These are phyloP conservation scores for Cercospora zeae-maydis DNA, from an alignment of 2,329 filamentous ascomycete species.

Conservation along the genomic window DNA sequence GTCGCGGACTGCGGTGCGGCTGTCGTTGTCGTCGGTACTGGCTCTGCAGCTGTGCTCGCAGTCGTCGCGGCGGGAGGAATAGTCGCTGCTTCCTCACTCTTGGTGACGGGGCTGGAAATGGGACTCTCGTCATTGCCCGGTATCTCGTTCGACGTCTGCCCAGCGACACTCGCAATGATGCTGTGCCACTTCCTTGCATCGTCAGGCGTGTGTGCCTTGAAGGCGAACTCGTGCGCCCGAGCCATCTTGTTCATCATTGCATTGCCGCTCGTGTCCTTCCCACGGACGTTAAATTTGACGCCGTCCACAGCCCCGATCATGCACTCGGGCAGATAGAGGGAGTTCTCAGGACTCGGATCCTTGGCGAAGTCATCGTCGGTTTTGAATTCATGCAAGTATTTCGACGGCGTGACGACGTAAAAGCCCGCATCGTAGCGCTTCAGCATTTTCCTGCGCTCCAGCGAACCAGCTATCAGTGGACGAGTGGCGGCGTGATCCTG, in stretches of 20 bases:
- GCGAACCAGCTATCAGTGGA: slow-evolving; percentile 77
- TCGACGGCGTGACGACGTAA: slow-evolving; percentile 85
- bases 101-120: slow-evolving; percentile 31
- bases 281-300: slow-evolving; percentile 89
- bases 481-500: slow-evolving; percentile 76
- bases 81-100: slow-evolving; percentile 9
- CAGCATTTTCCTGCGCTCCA: slow-evolving; percentile 89
- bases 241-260: slow-evolving; percentile 77
- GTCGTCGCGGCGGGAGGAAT: not conserved
- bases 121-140: slow-evolving; percentile 39
- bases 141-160: slow-evolving; percentile 44
- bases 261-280: slow-evolving; percentile 79
- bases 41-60: not conserved
- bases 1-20: not conserved
- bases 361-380: slow-evolving; percentile 71
- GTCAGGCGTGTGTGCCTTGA: slow-evolving; percentile 78
- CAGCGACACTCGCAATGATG: slow-evolving; percentile 62
- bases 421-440: slow-evolving; percentile 75
- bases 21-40: not conserved
- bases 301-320: slow-evolving; percentile 68
- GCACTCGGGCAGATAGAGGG: slow-evolving; percentile 89
- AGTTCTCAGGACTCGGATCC: slow-evolving; percentile 80
- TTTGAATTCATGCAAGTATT: slow-evolving; percentile 94
- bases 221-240: slow-evolving; percentile 73
- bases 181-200: slow-evolving; percentile 85